Conservation (phyloP, 257 asterid species). For the Solanum medicagineum region DNA sequence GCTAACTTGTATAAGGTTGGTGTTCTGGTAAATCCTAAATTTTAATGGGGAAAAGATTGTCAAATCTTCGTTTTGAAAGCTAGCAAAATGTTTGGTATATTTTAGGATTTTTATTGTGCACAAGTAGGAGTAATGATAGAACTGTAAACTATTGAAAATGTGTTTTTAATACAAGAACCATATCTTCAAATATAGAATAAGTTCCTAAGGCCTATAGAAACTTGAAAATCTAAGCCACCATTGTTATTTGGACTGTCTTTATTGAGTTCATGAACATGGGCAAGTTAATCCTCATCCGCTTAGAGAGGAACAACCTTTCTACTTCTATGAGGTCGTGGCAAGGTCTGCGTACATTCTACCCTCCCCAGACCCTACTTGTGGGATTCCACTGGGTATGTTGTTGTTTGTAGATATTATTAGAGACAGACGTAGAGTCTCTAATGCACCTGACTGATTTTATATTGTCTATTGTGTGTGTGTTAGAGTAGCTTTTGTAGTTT, state of each 20-base stretch:
- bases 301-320: not conserved
- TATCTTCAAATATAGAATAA: not conserved
- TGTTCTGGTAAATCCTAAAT: not conserved
- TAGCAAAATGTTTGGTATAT: not conserved
- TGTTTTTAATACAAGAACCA: not conserved
- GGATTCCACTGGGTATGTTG: no score
- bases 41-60: not conserved
- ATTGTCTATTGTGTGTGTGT: not conserved
- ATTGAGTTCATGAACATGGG: not conserved
- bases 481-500: not conserved
- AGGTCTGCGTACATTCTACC: no score
- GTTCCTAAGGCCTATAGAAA: not conserved
- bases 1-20: not conserved
- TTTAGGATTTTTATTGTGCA: not conserved
- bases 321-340: no score
- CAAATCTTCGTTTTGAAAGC: not conserved
- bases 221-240: not conserved
- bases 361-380: no score
- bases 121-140: not conserved
- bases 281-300: not conserved
- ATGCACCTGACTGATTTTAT: not conserved
- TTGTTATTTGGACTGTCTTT: not conserved
- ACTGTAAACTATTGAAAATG: not conserved
- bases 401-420: not conserved
- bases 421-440: not conserved